These are phyloP conservation scores for Davidsoniella australis DNA, from an alignment of 2,329 filamentous ascomycete species.

Conservation along the genomic window DNA sequence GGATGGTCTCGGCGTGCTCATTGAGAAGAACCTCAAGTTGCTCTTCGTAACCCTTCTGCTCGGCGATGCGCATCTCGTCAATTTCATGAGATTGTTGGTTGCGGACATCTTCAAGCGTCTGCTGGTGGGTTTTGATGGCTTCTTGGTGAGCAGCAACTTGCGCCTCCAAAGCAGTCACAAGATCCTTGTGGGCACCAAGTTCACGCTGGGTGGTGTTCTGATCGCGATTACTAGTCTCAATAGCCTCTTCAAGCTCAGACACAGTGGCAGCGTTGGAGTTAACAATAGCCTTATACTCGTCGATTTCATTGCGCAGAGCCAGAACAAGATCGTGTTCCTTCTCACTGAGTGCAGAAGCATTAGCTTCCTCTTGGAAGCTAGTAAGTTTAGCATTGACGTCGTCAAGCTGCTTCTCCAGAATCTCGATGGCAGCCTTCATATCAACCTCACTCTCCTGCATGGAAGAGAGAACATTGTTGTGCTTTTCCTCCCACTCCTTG, in stretches of 20 bases:
- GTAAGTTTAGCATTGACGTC: slow-evolving; percentile 35
- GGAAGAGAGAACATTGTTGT: slow-evolving; percentile 50
- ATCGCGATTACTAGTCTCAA: slow-evolving; percentile 38
- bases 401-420: slow-evolving; percentile 47
- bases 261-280: slow-evolving; percentile 52
- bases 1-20: slow-evolving; percentile 40
- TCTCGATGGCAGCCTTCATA: slow-evolving; percentile 53
- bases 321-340: slow-evolving; percentile 43
- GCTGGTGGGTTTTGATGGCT: slow-evolving; percentile 36
- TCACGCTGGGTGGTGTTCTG: slow-evolving; percentile 32
- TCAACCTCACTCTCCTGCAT: slow-evolving; percentile 57
- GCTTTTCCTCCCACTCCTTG: slow-evolving; percentile 57
- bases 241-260: slow-evolving; percentile 54
- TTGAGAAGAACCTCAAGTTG: slow-evolving; percentile 40
- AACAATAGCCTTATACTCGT: slow-evolving; percentile 64
- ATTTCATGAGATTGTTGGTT: slow-evolving; percentile 33
- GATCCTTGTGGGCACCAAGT: slow-evolving; percentile 26
- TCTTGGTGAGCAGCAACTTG: slow-evolving; percentile 44
- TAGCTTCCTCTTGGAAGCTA: slow-evolving; percentile 26
- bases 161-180: slow-evolving; percentile 36
- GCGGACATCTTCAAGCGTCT: slow-evolving; percentile 32
- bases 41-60: slow-evolving; percentile 38
- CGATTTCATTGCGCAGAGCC: slow-evolving; percentile 54
- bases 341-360: slow-evolving; percentile 25
- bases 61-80: slow-evolving; percentile 28